phyloP scores from a whole-genome alignment of 106 monocot species.

The Apostasia ramifera region DNA sequence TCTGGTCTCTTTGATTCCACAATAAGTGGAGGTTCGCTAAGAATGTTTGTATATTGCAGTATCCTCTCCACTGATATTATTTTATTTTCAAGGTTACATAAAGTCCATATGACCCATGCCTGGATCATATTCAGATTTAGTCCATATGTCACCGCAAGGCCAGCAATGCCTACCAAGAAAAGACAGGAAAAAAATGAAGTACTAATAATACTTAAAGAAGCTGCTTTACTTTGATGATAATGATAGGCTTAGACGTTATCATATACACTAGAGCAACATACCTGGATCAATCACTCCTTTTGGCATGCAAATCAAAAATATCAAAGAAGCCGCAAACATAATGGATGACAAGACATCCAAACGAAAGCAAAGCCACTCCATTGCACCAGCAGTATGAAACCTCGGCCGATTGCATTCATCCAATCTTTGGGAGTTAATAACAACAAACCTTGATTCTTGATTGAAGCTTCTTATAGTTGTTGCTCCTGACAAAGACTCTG shows the following conservation, averaged over 20 bases:
- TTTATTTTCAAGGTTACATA: constrained; percentile 72
- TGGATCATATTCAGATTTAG: constrained; percentile 69
- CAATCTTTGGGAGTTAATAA: constrained; percentile 33
- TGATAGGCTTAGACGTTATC: not conserved
- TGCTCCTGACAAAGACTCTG: constrained; percentile 66
- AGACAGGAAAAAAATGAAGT: not conserved
- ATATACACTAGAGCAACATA: not conserved
- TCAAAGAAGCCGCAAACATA: constrained; percentile 61
- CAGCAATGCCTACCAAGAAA: not conserved
- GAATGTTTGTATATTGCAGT: constrained; percentile 62
- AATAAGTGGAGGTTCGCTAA: constrained; percentile 63
- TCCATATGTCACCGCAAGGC: constrained; percentile 74
- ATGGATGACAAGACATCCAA: constrained; percentile 52
- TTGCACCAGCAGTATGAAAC: constrained; percentile 55
- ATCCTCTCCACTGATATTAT: constrained; percentile 86
- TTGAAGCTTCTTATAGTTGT: constrained; percentile 66
- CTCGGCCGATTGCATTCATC: constrained; percentile 58
- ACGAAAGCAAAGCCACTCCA: constrained; percentile 65
- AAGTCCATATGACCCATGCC: constrained; percentile 50
- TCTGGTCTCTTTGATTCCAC: constrained; percentile 31
- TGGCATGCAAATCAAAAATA: constrained; percentile 58
- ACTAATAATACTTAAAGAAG: not conserved
- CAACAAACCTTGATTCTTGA: constrained; percentile 44
- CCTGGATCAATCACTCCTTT: constrained; percentile 70
- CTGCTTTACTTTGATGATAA: not conserved